A percentile compares a stretch with the other conserved stretches of the same genome.
These are phyloP conservation scores for Cyclotella baltica DNA, from an alignment of 108 stramenopile genomes.

Conservation along the genomic window DNA sequence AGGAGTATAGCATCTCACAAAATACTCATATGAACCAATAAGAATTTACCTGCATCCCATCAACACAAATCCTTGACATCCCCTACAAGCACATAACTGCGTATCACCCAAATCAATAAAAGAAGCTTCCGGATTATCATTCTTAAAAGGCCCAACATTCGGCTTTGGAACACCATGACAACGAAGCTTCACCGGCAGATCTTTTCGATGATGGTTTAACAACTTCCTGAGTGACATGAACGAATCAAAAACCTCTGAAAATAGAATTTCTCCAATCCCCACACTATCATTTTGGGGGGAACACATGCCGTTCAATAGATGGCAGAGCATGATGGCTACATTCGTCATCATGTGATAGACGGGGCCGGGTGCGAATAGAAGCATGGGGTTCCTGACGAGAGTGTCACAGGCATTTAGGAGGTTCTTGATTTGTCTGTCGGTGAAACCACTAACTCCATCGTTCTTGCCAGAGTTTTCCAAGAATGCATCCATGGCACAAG, in stretches of 20 bases:
- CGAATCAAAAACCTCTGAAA: slow-evolving; percentile 85
- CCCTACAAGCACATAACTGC: slow-evolving; percentile 78
- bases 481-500: slow-evolving; percentile 87
- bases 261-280: slow-evolving; percentile 78
- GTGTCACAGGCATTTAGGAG: slow-evolving; percentile 84
- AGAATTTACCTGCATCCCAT: slow-evolving; percentile 92
- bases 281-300: slow-evolving; percentile 38
- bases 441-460: slow-evolving; percentile 67
- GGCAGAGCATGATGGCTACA: slow-evolving; percentile 82
- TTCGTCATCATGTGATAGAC: slow-evolving; percentile 90
- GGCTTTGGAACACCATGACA: slow-evolving; percentile 88
- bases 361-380: slow-evolving; percentile 82
- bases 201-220: slow-evolving; percentile 77
- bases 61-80: slow-evolving; percentile 90
- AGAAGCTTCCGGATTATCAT: slow-evolving; percentile 24
- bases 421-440: slow-evolving; percentile 81
- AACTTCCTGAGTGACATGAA: slow-evolving; percentile 78
- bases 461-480: slow-evolving; percentile 80
- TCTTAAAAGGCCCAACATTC: slow-evolving; percentile 48
- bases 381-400: slow-evolving; percentile 78
- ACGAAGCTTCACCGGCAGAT: slow-evolving; percentile 78
- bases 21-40: too few species aligned
- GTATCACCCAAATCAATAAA: slow-evolving; percentile 88
- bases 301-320: slow-evolving; percentile 86
- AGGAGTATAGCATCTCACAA: too few species aligned